These are phyloP conservation scores for Zygosaccharomyces bailii DNA, from an alignment of 805 yeast genomes.

Conservation along the genomic window DNA sequence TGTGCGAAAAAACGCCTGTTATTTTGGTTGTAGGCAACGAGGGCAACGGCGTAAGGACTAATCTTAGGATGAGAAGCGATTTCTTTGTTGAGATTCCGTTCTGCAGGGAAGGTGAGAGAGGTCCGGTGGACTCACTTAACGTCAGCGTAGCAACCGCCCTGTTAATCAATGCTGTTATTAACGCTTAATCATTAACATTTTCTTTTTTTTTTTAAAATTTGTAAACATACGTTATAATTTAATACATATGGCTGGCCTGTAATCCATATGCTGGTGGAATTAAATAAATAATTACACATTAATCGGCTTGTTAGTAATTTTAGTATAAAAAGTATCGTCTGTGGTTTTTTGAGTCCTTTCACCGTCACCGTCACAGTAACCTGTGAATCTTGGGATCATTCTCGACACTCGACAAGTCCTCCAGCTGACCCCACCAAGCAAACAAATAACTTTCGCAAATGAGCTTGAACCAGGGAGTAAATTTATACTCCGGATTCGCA, in stretches of 20 bases:
- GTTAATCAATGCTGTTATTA: slow-evolving; percentile 41
- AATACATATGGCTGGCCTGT: not conserved
- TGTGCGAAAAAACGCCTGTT: slow-evolving; percentile 53
- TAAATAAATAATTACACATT: slow-evolving; percentile 1
- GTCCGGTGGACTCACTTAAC: slow-evolving; percentile 69
- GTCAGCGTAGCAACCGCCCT: slow-evolving; percentile 88
- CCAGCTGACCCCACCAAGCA: slow-evolving; percentile 88
- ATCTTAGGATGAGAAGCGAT: slow-evolving; percentile 57
- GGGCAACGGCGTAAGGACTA: slow-evolving; percentile 75
- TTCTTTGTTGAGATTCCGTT: slow-evolving; percentile 37
- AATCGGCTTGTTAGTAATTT: too few relatives aligned
- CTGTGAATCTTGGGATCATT: slow-evolving; percentile 38
- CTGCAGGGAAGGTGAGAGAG: slow-evolving; percentile 15
- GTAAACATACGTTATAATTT: not conserved
- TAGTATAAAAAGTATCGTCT: too few relatives aligned
- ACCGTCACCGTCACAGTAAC: slow-evolving; percentile 25
- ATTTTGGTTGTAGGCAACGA: slow-evolving; percentile 81
- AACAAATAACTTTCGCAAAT: slow-evolving; percentile 89
- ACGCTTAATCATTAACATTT: not conserved
- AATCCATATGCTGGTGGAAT: not conserved
- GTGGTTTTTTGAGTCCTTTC: not conserved
- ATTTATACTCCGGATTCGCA: slow-evolving; percentile 56
- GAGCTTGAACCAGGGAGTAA: slow-evolving; percentile 98
- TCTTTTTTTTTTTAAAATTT: not conserved
- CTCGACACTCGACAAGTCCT: slow-evolving; percentile 49